Conservation (phyloP, 768 basidiomycete species). For the Chiua virens region DNA sequence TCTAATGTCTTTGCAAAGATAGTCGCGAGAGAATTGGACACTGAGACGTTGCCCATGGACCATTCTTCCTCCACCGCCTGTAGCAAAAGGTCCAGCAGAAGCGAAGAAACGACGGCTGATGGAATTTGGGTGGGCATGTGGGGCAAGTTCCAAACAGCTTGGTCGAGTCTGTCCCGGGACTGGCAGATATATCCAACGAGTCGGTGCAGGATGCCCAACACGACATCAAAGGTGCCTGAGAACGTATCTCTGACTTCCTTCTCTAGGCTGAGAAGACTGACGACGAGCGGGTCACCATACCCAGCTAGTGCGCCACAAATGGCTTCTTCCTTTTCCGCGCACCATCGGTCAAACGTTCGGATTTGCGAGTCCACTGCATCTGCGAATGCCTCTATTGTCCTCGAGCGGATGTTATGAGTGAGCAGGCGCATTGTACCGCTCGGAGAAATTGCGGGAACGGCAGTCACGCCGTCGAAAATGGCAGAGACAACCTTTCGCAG, state of each 20-base stretch:
- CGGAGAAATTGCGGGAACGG: slow-evolving; percentile 17
- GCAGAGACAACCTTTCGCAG: slow-evolving; percentile 60
- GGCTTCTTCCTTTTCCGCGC: slow-evolving; percentile 62
- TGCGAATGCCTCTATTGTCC: slow-evolving; percentile 79
- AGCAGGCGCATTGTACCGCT: slow-evolving; percentile 24
- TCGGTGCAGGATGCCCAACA: slow-evolving; percentile 49
- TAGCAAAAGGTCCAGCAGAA: slow-evolving; percentile 64
- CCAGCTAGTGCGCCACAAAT: slow-evolving; percentile 64
- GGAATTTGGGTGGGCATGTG: slow-evolving; percentile 40
- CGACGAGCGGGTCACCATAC: slow-evolving; percentile 37
- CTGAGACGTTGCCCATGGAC: slow-evolving; percentile 55
- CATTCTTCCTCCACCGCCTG: slow-evolving; percentile 55
- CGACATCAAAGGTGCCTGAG: slow-evolving; percentile 54
- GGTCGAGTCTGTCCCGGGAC: slow-evolving; percentile 25
- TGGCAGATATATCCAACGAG: slow-evolving; percentile 32
- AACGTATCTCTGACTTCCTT: slow-evolving; percentile 58
- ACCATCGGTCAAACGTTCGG: slow-evolving; percentile 64
- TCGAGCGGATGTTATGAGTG: slow-evolving; percentile 35
- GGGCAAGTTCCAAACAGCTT: slow-evolving; percentile 41
- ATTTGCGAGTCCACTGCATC: slow-evolving; percentile 69
- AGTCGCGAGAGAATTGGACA: slow-evolving; percentile 56
- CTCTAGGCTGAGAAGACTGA: slow-evolving; percentile 68
- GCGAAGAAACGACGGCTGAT: slow-evolving; percentile 54
- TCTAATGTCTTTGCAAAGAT: slow-evolving; percentile 65
- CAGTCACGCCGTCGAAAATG: slow-evolving; percentile 40